Evolutionary conservation across 73 alveolate genomes (phyloP), one percentile per base, ranked within the genome.

Genomic region (Paramecium biaurelia): DNA sequence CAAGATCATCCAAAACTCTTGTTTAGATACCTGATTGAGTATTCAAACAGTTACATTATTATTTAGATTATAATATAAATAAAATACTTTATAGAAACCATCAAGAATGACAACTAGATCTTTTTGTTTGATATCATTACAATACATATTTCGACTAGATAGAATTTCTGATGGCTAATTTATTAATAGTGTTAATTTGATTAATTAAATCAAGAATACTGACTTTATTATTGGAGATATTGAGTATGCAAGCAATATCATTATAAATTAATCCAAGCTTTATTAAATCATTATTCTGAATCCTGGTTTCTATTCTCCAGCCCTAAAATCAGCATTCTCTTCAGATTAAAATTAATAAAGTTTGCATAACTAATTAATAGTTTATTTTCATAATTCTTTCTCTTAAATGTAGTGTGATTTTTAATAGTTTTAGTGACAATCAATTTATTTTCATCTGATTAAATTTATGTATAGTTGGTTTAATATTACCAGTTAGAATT

Each of bases 1-100:
- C 89, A 32, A 76, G 41, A 41, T 76, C 89, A 18, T 76, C 89
- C 89, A 70, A 76, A 32, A 76, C 89, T 76, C 89, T 76, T 2
- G 89, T 76, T 12, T 45, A 37, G 45, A 38, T 38, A 7, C 89
- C 89, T 32, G 89, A 70, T 14, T 26, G 35, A 76, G n/a, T n/a
- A n/a, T n/a, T n/a, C n/a, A 38, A 5, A 76, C 70, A 8, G 89
- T 42, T 12, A 70, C 89, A n/a, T 76, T 76, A 10, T 41, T 37
- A 20, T 76, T 70, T 76, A 76, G 8, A 21, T 2, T 4, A 32
- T 2, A 2, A 37, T 37, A 1, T 11, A 37, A 14, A n/a, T 35
- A 76, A 70, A 9, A 26, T 76, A 76, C 89, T 76, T 41, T 76
- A 42, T 76, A 76, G 42, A 76, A 76, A 7, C 89, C 89, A 38